Evolutionary conservation across 176 grass and related monocot genomes (phyloP).

Genomic region (Oryza longistaminata): DNA sequence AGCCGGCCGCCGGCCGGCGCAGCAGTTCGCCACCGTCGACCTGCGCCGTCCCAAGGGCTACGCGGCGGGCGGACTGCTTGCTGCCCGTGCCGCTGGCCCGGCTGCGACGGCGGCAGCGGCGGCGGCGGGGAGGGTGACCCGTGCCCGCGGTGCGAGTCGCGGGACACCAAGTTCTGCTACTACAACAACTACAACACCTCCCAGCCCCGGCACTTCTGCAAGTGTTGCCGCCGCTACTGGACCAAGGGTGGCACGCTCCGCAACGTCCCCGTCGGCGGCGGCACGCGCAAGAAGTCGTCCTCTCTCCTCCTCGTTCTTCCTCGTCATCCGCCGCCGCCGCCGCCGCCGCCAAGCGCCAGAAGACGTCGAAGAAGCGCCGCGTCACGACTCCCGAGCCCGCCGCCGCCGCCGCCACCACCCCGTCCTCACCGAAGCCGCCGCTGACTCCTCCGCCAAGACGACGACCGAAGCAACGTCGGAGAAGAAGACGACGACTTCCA

Average conservation of each 20-base stretch:
- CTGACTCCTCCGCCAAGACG: not conserved
- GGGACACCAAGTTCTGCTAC: conserved; percentile 92
- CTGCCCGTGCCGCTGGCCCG: not conserved
- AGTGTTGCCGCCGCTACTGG: conserved; percentile 90
- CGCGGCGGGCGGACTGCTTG: not conserved
- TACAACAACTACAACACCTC: conserved; percentile 90
- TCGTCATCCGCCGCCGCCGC: not conserved
- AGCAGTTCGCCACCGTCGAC: conserved; percentile 43
- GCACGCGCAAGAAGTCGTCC: conserved; percentile 53
- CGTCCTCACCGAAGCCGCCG: no score
- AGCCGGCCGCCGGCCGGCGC: conserved; percentile 22
- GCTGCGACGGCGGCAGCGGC: not conserved
- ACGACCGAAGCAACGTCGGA: not conserved
- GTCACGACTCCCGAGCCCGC: not conserved
- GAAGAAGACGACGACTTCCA: not conserved
- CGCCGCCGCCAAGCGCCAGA: conserved; percentile 5
- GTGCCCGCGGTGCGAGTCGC: conserved; percentile 50
- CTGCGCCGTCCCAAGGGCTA: conserved; percentile 54
- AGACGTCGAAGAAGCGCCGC: conserved; percentile 41
- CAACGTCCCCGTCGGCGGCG: conserved; percentile 81
- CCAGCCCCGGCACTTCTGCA: conserved; percentile 89
- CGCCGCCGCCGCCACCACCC: no score
- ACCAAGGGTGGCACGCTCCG: conserved; percentile 77
- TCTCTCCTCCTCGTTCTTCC: not conserved
- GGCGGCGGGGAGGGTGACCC: conserved; percentile 3